Evolutionary conservation across 805 yeast species (phyloP).

Genomic region (Myxozyma vanderwaltii): DNA sequence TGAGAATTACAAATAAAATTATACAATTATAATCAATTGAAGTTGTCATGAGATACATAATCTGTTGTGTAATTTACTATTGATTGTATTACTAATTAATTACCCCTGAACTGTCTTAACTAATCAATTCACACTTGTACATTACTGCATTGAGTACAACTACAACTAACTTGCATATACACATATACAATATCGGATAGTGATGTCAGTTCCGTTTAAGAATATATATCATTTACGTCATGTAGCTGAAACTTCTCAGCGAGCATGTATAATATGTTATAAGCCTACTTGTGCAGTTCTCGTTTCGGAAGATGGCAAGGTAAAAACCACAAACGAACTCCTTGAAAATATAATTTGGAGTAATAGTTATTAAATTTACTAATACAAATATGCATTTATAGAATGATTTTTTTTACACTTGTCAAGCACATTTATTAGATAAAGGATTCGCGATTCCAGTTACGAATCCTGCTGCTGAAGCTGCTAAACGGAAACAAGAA

Average conservation of each 20-base stretch:
- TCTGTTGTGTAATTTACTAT: background rate
- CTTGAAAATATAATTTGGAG: too few species aligned
- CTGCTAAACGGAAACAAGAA: constrained; percentile 37
- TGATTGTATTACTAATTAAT: background rate
- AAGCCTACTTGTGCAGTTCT: constrained; percentile 55
- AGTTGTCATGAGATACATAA: too few species aligned
- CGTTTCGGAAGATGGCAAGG: constrained; percentile 48
- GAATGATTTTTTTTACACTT: constrained; percentile 56
- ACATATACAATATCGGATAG: background rate
- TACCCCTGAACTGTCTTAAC: background rate
- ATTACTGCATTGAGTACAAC: too few species aligned
- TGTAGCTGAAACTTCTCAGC: constrained; percentile 51
- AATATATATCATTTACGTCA: constrained; percentile 51
- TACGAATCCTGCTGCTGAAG: constrained; percentile 46
- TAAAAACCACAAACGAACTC: too few species aligned
- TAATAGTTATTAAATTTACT: background rate
- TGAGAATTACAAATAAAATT: too few species aligned
- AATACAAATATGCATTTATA: background rate
- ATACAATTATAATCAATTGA: too few species aligned
- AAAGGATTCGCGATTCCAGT: constrained; percentile 50
- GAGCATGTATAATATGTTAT: constrained; percentile 56
- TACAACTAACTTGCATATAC: too few species aligned
- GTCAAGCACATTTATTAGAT: constrained; percentile 54
- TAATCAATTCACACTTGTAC: too few species aligned
- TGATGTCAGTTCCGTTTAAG: constrained; percentile 38